These are phyloP conservation scores for Byssochlamys sp. DNA, from an alignment of 2,329 filamentous ascomycete genomes.

Conservation along the genomic window DNA sequence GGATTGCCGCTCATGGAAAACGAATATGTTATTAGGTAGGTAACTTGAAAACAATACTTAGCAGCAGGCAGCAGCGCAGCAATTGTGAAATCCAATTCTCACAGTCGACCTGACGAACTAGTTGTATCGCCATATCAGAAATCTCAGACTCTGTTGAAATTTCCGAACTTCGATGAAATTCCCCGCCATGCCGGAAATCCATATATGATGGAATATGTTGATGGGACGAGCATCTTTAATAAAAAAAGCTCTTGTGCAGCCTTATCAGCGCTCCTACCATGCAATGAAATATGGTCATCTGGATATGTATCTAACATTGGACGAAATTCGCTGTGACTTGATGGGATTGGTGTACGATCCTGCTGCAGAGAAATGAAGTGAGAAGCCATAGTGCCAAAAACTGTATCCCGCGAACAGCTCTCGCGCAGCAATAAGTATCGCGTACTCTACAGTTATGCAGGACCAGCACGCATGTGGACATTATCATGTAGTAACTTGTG, in stretches of 20 bases:
- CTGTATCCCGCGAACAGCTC: too few relatives aligned
- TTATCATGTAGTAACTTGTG: too few relatives aligned
- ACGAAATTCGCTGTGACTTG: slow-evolving; percentile 8
- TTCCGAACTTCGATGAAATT: slow-evolving; percentile 4
- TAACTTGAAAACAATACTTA: too few relatives aligned
- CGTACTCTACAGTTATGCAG: too few relatives aligned
- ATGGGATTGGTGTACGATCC: neutral
- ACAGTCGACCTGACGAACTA: slow-evolving; percentile 3
- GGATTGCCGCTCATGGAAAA: too few relatives aligned
- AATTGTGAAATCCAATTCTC: too few relatives aligned
- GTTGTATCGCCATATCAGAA: slow-evolving; percentile 11
- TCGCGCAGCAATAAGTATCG: too few relatives aligned
- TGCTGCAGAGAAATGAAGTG: neutral
- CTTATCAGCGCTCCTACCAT: slow-evolving; percentile 9
- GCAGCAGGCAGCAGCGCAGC: too few relatives aligned
- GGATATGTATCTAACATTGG: slow-evolving; percentile 9
- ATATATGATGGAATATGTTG: slow-evolving; percentile 12
- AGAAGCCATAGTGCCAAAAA: too few relatives aligned
- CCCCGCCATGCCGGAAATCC: neutral
- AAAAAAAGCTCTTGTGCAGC: slow-evolving; percentile 8
- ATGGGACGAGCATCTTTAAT: slow-evolving; percentile 10
- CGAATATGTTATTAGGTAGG: too few relatives aligned
- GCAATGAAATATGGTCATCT: slow-evolving; percentile 10
- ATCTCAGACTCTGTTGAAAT: slow-evolving; percentile 10
- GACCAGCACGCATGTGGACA: too few relatives aligned